Conservation (phyloP, 176 grass and related monocot genomes). For the Oryza brachyantha region DNA sequence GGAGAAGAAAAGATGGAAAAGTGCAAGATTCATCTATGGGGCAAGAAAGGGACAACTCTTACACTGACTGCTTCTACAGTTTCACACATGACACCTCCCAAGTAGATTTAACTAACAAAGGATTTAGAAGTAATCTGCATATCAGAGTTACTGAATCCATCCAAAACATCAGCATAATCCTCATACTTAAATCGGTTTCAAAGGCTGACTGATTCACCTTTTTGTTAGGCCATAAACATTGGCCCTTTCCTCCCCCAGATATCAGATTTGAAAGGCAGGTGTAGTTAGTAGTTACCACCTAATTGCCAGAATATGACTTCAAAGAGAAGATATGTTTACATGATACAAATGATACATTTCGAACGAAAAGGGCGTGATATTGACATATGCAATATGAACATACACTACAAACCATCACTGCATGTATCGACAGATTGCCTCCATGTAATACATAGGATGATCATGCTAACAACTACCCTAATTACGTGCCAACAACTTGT, state of each 20-base stretch:
- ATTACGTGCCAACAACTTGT: constrained; percentile 27
- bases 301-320: not conserved
- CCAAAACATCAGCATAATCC: not conserved
- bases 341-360: constrained; percentile 27
- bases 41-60: constrained; percentile 14
- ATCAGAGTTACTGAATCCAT: not conserved
- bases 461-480: constrained; percentile 49
- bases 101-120: constrained; percentile 1
- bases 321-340: constrained; percentile 14
- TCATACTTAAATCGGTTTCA: not conserved
- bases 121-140: not conserved
- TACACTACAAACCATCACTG: constrained; percentile 85
- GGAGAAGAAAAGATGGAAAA: constrained; percentile 32
- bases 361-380: constrained; percentile 29
- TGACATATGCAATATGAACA: constrained; percentile 40
- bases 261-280: constrained; percentile 2
- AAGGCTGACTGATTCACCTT: not conserved
- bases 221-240: not conserved
- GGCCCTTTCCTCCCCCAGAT: not conserved
- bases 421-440: constrained; percentile 79
- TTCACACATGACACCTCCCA: not conserved
- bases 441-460: constrained; percentile 96
- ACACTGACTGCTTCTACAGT: not conserved
- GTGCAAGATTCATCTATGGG: constrained; percentile 4
- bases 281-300: not conserved